Base-by-base conservation (phyloP, 2,329 filamentous ascomycete species). In the Fusarium nodosum region DNA sequence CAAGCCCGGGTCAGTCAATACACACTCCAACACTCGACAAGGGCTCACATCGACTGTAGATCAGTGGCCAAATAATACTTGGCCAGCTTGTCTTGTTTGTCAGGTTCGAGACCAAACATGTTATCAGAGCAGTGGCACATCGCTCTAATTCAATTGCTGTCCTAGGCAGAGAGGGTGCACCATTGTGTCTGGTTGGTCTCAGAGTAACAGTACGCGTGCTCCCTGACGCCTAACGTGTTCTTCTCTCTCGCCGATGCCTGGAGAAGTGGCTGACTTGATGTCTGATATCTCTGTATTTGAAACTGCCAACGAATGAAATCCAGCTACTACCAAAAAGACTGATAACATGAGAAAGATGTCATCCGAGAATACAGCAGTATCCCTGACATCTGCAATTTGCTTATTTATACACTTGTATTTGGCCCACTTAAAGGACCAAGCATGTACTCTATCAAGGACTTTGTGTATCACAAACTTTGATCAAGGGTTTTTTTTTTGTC, bases 371-470 rank as follows among this genome's bases (percentile, higher is more conserved):
- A 26, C 41, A 44, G 41, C 13, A 44, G 18, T 18, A 64, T 53
- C 47, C 47, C 60, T 59, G 48, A 15, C 38, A 20, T 44, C 16
- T 18, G 15, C 16, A 34, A 8, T 9, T 34, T 34, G 15, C 33
- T 60, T 62, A 47, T 56, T 60, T 62, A 53, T 53, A 57, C 42
- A 65, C 41, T 52, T 42, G 48, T 42, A 59, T 50, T 46, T 47
- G 57, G 39, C 55, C 66, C 57, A 69, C 56, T 30, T 41, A 31
- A 42, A 46, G 44, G 50, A 30, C 15, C 38, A 28, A 69, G 42
- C 53, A 56, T 57, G 48, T 57, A 45, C 57, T 46, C 58, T 46
- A 31, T 28, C 66, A 56, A 68, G 45, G 54, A 68, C 54, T 69
- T 30, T 62, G 20, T 39, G 41, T 36, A 52, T 57, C 56, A 60